These are phyloP conservation scores for Isochrysis galbana DNA, from an alignment of 78 protist genomes.

Conservation along the genomic window DNA sequence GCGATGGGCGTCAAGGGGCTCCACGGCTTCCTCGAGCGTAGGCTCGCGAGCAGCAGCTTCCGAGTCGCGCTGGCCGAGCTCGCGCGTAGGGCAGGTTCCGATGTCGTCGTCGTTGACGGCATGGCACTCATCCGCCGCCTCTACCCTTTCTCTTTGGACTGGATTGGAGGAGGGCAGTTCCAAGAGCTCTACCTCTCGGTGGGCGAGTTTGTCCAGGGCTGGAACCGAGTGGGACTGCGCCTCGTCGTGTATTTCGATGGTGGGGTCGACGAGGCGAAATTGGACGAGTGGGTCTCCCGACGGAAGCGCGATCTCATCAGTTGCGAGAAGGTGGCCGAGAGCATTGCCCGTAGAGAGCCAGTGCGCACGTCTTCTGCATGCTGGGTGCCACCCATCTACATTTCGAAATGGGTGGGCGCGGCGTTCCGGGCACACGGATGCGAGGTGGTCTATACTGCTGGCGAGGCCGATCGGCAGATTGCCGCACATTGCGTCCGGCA, in stretches of 20 bases:
- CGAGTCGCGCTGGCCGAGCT: not conserved
- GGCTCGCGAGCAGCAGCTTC: not conserved
- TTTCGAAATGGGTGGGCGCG: not conserved
- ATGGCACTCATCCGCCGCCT: not conserved
- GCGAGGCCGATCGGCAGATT: not conserved
- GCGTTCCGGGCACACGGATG: not conserved
- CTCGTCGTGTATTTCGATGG: constrained; percentile 8
- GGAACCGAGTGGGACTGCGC: not conserved
- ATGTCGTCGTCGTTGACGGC: constrained; percentile 6
- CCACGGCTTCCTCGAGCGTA: not conserved
- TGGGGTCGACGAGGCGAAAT: constrained; percentile 21
- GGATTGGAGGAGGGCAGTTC: not conserved
- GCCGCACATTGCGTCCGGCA: not conserved
- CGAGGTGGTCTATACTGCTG: not conserved
- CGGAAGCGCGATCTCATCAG: not conserved
- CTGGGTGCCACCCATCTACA: not conserved
- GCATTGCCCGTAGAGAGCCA: not conserved
- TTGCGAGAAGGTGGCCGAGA: not conserved
- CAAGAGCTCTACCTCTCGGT: not conserved
- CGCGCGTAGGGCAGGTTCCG: not conserved
- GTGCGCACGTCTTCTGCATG: not conserved
- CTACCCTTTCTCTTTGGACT: not conserved
- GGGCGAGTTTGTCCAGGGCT: not conserved
- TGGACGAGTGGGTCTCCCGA: not conserved
- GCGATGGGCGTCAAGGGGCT: not conserved